A percentile compares a stretch with the other conserved stretches of the same genome.
Evolutionary conservation across 2,329 filamentous ascomycete species (phyloP).

Genomic region (Gnomoniopsis smithogilvyi): DNA sequence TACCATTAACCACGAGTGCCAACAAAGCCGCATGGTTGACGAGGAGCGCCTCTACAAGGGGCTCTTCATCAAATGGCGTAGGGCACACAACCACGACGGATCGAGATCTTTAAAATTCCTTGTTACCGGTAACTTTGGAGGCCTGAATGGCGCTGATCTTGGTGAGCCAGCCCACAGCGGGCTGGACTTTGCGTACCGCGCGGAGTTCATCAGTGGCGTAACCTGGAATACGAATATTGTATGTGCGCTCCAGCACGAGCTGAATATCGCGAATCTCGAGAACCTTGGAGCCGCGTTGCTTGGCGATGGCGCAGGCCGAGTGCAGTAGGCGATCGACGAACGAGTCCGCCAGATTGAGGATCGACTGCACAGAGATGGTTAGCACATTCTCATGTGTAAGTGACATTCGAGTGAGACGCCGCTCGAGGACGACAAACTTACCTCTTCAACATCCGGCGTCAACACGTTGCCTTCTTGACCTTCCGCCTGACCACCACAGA

Average conservation of each 20-base stretch:
- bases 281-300: constrained; percentile 84
- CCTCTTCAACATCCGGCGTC: constrained; percentile 93
- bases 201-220: constrained; percentile 93
- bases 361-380: constrained; percentile 52
- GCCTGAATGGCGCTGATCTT: constrained; percentile 98
- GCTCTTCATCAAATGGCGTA: neutral
- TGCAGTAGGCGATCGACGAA: constrained; percentile 92
- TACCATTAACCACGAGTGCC: neutral
- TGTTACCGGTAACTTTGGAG: constrained; percentile 73
- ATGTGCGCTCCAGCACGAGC: constrained; percentile 77
- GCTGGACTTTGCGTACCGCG: constrained; percentile 90
- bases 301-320: constrained; percentile 84
- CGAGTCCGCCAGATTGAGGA: constrained; percentile 85
- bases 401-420: neutral
- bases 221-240: constrained; percentile 89
- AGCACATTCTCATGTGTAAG: neutral
- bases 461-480: constrained; percentile 73
- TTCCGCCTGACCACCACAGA: constrained; percentile 76
- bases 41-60: neutral
- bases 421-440: constrained; percentile 39
- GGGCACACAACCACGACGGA: no score
- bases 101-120: constrained; percentile 38
- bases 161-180: constrained; percentile 82
- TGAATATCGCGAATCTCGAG: constrained; percentile 87
- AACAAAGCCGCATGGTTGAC: neutral